Evolutionary conservation across 139 green algal species (phyloP).

Genomic region (Tetraselmis striata): DNA sequence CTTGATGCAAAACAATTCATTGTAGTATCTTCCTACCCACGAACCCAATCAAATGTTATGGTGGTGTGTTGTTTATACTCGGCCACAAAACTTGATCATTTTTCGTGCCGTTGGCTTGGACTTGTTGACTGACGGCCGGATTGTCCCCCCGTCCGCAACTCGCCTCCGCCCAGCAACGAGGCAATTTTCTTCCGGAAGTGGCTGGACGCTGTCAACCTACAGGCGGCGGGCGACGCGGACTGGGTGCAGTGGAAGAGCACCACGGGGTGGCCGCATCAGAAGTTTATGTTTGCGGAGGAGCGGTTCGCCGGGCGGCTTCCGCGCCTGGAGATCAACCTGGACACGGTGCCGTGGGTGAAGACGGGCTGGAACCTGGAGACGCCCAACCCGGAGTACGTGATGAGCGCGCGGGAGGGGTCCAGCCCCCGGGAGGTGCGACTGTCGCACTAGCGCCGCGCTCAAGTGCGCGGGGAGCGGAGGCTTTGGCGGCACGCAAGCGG

Average conservation of each 20-base stretch:
- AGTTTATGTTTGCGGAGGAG: constrained; percentile 9
- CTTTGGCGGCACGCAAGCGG: too few species aligned
- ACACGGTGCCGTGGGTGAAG: not conserved
- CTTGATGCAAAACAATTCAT: too few species aligned
- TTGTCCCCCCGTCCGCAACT: too few species aligned
- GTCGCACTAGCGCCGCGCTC: not conserved
- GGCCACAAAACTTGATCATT: too few species aligned
- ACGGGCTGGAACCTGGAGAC: not conserved
- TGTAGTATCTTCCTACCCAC: too few species aligned
- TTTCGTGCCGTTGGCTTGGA: too few species aligned
- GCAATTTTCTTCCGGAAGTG: not conserved
- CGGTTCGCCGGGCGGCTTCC: not conserved
- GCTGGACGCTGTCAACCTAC: not conserved
- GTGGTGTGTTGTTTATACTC: too few species aligned
- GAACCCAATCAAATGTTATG: too few species aligned
- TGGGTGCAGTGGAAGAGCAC: constrained; percentile 3
- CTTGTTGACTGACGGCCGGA: too few species aligned
- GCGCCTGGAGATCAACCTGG: not conserved
- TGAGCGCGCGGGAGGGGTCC: not conserved
- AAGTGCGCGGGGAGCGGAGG: too few species aligned
- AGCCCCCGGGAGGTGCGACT: constrained; percentile 1
- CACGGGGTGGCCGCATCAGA: not conserved
- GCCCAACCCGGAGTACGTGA: not conserved
- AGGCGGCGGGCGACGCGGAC: constrained; percentile 1
- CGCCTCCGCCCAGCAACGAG: not conserved